phyloP scores from a whole-genome alignment of 768 basidiomycete genomes.

The Lentinus brumalis region DNA sequence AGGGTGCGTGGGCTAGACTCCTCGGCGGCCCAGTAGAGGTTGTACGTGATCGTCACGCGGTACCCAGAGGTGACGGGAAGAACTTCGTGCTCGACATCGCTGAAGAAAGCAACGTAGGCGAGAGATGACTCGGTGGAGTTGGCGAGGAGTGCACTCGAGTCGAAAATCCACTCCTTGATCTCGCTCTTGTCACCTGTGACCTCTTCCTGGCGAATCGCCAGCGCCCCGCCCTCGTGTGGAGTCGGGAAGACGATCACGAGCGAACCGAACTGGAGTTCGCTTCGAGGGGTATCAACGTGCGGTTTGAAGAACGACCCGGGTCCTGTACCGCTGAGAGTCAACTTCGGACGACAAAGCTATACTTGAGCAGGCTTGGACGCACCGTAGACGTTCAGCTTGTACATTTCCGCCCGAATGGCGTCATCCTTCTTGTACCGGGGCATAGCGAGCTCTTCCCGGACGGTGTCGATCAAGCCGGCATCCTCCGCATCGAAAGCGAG shows the following conservation, averaged over 20 bases:
- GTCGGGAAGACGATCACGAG: constrained; percentile 52
- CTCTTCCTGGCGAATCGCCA: constrained; percentile 32
- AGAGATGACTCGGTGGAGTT: constrained; percentile 19
- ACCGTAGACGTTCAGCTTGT: constrained; percentile 10
- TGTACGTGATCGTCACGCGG: constrained; percentile 47
- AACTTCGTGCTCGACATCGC: constrained; percentile 49
- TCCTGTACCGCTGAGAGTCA: neutral
- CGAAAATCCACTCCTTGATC: constrained; percentile 21
- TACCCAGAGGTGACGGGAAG: constrained; percentile 40
- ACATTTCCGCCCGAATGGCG: neutral
- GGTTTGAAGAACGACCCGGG: constrained; percentile 11
- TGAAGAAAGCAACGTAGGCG: constrained; percentile 44
- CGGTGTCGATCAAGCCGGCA: constrained; percentile 30
- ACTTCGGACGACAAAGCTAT: too few relatives aligned
- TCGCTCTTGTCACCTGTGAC: neutral
- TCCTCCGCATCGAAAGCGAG: constrained; percentile 33
- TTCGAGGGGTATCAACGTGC: constrained; percentile 10
- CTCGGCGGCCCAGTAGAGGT: constrained; percentile 32
- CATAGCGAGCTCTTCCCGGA: constrained; percentile 29
- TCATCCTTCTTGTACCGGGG: constrained; percentile 3
- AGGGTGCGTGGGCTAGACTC: neutral
- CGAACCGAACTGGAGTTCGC: constrained; percentile 40
- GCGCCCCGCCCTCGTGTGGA: constrained; percentile 44
- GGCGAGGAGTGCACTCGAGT: constrained; percentile 32
- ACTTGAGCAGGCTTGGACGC: too few relatives aligned